These are phyloP conservation scores for Penicillium sp. DNA, from an alignment of 2,329 filamentous ascomycete genomes.

Conservation along the genomic window DNA sequence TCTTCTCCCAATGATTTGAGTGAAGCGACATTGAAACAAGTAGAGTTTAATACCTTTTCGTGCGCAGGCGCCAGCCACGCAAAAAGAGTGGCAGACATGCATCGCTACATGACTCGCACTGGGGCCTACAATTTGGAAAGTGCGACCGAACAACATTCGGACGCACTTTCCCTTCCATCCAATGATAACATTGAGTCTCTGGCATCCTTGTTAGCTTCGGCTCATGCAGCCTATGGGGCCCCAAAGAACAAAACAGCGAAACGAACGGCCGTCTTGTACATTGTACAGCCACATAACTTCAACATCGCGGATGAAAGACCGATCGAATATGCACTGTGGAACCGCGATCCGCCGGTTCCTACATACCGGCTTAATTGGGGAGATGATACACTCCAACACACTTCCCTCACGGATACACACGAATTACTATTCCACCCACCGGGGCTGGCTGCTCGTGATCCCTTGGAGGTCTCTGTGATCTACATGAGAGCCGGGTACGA, in stretches of 20 bases:
- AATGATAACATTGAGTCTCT: conserved; percentile 38
- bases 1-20: background rate
- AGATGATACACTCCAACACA: conserved; percentile 32
- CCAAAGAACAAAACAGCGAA: conserved; percentile 14
- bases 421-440: conserved; percentile 42
- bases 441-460: conserved; percentile 6
- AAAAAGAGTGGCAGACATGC: conserved; percentile 45
- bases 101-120: conserved; percentile 34
- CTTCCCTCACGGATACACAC: conserved; percentile 29
- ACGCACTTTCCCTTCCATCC: conserved; percentile 25
- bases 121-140: conserved; percentile 26
- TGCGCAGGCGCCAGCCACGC: conserved; percentile 46
- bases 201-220: conserved; percentile 32
- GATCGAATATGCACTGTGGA: conserved; percentile 47
- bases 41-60: conserved; percentile 51
- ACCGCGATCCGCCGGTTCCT: conserved; percentile 32
- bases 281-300: conserved; percentile 49
- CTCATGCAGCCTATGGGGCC: conserved; percentile 36
- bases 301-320: conserved; percentile 50
- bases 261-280: conserved; percentile 42
- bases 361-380: conserved; percentile 43
- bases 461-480: conserved; percentile 45
- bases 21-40: conserved; percentile 41
- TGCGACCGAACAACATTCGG: background rate
- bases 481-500: conserved; percentile 51